A percentile compares a stretch with the other conserved stretches of the same genome.
Conservation (phyloP, 495 filamentous ascomycete genomes). For the Xylaria sp. region DNA sequence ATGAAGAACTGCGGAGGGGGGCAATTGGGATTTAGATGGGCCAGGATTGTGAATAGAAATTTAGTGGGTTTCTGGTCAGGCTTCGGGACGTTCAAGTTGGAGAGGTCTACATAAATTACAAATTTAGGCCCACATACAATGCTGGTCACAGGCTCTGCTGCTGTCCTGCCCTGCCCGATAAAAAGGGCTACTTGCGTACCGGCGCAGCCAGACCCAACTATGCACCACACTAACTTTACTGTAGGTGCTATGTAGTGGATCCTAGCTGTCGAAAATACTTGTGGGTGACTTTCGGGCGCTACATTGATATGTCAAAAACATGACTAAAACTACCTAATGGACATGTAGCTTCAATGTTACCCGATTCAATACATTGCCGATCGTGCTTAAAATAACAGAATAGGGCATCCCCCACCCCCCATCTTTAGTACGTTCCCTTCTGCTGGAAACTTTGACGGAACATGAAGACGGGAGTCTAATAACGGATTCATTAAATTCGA, state of each 20-base stretch:
- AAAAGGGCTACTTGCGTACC: background rate
- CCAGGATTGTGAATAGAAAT: constrained; percentile 20
- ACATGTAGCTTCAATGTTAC: background rate
- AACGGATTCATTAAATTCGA: background rate
- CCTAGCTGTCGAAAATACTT: background rate
- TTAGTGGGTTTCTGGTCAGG: constrained; percentile 18
- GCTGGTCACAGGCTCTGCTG: background rate
- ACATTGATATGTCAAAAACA: background rate
- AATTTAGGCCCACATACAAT: constrained; percentile 14
- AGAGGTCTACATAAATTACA: constrained; percentile 19
- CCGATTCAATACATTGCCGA: background rate
- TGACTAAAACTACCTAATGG: background rate
- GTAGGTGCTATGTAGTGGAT: too few species aligned
- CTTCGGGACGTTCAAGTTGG: constrained; percentile 7
- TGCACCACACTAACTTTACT: too few species aligned
- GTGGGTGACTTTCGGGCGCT: background rate
- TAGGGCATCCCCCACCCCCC: background rate
- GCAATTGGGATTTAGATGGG: constrained; percentile 16
- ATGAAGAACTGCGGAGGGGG: background rate
- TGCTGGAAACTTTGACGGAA: constrained; percentile 1
- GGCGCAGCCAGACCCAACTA: background rate
- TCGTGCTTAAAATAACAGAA: constrained; percentile 12
- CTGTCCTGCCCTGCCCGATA: background rate
- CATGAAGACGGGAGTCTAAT: background rate
- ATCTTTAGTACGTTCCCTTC: constrained; percentile 1